Evolutionary conservation across 1,139 yeast species (phyloP).

Genomic region (Kodamaea sp.): DNA sequence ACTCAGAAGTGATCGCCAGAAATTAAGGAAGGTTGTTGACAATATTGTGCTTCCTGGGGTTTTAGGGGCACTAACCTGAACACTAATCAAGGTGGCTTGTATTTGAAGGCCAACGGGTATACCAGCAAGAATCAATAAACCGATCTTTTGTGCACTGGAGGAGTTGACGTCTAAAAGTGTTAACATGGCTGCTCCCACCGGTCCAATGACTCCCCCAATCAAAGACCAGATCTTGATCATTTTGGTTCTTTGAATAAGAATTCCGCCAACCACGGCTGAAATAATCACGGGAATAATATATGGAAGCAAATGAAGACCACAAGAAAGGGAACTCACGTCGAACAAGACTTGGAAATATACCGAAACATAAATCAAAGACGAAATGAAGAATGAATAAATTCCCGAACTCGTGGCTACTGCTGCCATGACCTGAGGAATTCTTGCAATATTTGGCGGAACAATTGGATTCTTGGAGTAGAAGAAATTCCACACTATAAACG

Average conservation of each 20-base stretch:
- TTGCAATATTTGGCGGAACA: conserved; percentile 44
- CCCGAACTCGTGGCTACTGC: conserved; percentile 34
- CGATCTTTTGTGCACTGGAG: conserved; percentile 28
- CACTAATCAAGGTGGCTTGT: conserved; percentile 30
- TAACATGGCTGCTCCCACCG: conserved; percentile 37
- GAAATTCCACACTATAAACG: conserved; percentile 53
- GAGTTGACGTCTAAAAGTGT: conserved; percentile 34
- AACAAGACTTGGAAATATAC: conserved; percentile 42
- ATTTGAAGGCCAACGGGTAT: conserved; percentile 30
- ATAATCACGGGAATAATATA: conserved; percentile 36
- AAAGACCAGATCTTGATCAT: conserved; percentile 35
- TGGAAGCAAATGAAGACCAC: conserved; percentile 43
- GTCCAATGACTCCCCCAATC: conserved; percentile 26
- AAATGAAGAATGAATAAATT: conserved; percentile 11
- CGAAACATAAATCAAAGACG: conserved; percentile 12
- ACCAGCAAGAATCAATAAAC: conserved; percentile 35
- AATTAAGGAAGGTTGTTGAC: conserved; percentile 36
- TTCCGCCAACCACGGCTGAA: conserved; percentile 30
- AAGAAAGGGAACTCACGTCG: conserved; percentile 33
- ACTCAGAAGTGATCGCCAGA: conserved; percentile 33
- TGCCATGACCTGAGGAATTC: conserved; percentile 35
- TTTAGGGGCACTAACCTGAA: conserved; percentile 39
- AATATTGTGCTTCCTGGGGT: conserved; percentile 38
- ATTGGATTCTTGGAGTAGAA: conserved; percentile 45
- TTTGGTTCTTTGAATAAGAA: conserved; percentile 31